These are phyloP conservation scores for Neurospora sp. DNA, from an alignment of 495 filamentous ascomycete genomes.

Conservation along the genomic window DNA sequence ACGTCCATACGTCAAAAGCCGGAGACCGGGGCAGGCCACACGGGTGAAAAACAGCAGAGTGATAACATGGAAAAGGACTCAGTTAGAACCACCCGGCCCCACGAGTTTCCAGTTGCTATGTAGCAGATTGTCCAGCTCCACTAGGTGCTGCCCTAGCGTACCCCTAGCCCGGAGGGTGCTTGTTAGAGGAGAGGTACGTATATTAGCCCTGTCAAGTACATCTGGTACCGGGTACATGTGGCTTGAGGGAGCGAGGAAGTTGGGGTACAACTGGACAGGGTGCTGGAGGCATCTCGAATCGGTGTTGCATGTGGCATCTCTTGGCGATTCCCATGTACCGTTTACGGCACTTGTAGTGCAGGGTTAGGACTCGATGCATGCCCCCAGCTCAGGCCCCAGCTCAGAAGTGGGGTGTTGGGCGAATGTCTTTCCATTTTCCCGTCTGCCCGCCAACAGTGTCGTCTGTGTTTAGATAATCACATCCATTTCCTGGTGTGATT, in stretches of 20 bases:
- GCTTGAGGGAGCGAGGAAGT: background rate
- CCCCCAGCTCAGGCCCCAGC: background rate
- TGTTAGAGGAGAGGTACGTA: background rate
- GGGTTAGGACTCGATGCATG: background rate
- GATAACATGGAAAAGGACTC: background rate
- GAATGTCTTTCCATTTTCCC: background rate
- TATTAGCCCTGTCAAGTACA: background rate
- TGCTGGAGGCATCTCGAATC: background rate
- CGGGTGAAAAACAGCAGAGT: background rate
- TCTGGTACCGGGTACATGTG: background rate
- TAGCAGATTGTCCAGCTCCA: background rate
- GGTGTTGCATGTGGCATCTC: background rate
- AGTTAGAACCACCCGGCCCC: background rate
- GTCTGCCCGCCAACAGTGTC: background rate
- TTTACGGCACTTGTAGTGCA: background rate
- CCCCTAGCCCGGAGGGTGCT: background rate
- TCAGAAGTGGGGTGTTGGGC: background rate
- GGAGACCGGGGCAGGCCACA: background rate
- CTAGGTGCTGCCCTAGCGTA: background rate
- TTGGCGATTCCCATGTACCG: background rate
- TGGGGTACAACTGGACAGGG: background rate
- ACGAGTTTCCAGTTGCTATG: background rate
- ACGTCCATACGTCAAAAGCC: background rate
- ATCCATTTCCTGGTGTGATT: background rate
- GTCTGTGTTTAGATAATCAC: background rate